Conservation (phyloP, 176 grass and related monocot genomes). For the Cenchrus fungigraminus region DNA sequence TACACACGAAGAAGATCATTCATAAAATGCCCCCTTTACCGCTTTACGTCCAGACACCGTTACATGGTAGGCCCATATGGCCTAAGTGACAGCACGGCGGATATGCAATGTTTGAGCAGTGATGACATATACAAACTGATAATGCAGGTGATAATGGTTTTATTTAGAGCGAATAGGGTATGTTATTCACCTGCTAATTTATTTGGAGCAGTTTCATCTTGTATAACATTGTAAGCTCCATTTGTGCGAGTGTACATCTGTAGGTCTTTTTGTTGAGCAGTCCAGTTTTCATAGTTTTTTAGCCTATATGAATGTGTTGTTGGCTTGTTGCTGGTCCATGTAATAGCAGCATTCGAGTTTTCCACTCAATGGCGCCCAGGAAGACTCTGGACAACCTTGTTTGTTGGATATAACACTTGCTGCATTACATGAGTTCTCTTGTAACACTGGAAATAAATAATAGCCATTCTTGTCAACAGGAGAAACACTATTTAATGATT, state of each 20-base stretch:
- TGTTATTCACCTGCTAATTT: slow-evolving; percentile 21
- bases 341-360: slow-evolving; percentile 1
- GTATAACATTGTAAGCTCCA: slow-evolving; percentile 31
- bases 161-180: background rate
- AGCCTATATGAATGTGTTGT: slow-evolving; percentile 22
- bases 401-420: background rate
- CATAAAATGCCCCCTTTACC: background rate
- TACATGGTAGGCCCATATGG: background rate
- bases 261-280: slow-evolving; percentile 35
- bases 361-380: background rate
- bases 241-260: slow-evolving; percentile 24
- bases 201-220: slow-evolving; percentile 27
- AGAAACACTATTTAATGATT: no score
- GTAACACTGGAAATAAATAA: no score
- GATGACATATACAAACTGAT: background rate
- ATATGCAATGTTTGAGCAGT: slow-evolving; percentile 16
- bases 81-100: background rate
- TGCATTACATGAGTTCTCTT: background rate
- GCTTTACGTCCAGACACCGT: slow-evolving; percentile 10
- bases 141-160: slow-evolving; percentile 7
- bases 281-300: slow-evolving; percentile 18
- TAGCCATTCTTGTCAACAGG: no score
- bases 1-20: slow-evolving; percentile 42
- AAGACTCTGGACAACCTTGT: background rate
- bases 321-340: slow-evolving; percentile 5